Percentiles rank a stretch among this genome's conserved stretches.
Evolutionary conservation across 345 rosid genomes (phyloP).

Genomic region (Brassica juncea): DNA sequence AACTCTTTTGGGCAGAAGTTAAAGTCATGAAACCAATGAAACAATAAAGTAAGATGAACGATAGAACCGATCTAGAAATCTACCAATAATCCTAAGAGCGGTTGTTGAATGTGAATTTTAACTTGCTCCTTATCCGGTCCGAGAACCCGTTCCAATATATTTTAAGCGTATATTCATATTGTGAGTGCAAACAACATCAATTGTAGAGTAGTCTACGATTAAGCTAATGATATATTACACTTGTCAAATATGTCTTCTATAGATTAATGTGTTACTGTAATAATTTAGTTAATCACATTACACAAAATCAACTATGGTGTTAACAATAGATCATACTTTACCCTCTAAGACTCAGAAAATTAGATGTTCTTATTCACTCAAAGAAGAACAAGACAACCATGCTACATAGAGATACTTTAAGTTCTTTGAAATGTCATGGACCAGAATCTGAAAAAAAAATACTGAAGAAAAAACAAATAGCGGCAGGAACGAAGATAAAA

Average conservation of each 20-base stretch:
- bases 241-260: too few species aligned
- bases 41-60: too few species aligned
- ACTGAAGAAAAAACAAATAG: not conserved
- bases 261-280: too few species aligned
- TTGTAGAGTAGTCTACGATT: not conserved
- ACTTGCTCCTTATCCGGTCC: too few species aligned
- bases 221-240: too few species aligned
- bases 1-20: too few species aligned
- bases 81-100: too few species aligned
- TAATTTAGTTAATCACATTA: not conserved
- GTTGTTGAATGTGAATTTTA: too few species aligned
- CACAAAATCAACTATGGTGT: not conserved
- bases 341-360: not conserved
- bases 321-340: not conserved
- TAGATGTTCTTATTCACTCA: constrained; percentile 19
- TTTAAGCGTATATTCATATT: not conserved
- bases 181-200: too few species aligned
- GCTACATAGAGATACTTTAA: constrained; percentile 17
- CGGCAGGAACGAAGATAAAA: constrained; percentile 14
- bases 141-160: too few species aligned
- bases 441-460: constrained; percentile 29
- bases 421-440: constrained; percentile 10
- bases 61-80: too few species aligned
- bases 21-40: too few species aligned
- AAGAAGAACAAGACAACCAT: constrained; percentile 23